Evolutionary conservation across 345 rosid species (phyloP).

Genomic region (Eucalyptus lansdowneana): DNA sequence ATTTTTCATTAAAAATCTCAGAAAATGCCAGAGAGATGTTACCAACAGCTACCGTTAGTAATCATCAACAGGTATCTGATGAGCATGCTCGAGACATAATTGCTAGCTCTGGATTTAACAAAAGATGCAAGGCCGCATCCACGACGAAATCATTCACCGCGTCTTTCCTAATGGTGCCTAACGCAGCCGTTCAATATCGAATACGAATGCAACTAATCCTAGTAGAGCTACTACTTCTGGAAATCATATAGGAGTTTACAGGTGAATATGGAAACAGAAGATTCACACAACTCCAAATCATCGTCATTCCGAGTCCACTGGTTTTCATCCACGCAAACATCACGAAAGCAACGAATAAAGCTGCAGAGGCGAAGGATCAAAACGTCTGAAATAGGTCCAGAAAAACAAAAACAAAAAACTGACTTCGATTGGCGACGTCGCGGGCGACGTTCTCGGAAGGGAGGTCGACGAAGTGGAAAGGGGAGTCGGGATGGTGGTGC

Average conservation of each 20-base stretch:
- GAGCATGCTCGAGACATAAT: background rate
- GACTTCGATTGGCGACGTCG: constrained; percentile 61
- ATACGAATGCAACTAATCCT: background rate
- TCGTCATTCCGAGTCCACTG: background rate
- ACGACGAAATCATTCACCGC: background rate
- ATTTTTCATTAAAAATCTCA: background rate
- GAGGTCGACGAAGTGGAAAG: constrained; percentile 77
- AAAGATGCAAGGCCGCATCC: background rate
- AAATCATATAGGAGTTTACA: background rate
- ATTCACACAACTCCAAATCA: background rate
- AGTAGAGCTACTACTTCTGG: background rate
- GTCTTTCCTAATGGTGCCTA: background rate
- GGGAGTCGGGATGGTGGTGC: constrained; percentile 83
- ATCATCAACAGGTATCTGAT: background rate
- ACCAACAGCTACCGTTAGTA: background rate
- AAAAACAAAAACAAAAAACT: background rate
- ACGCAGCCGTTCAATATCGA: accelerated
- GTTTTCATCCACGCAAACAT: background rate
- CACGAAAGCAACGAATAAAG: background rate
- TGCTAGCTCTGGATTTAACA: background rate
- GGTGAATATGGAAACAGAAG: background rate
- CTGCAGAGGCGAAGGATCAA: background rate
- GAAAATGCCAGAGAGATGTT: background rate
- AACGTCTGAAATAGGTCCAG: background rate
- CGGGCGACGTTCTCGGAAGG: constrained; percentile 67